Conservation (phyloP, 306 rosid species). For the Vicia faba region DNA sequence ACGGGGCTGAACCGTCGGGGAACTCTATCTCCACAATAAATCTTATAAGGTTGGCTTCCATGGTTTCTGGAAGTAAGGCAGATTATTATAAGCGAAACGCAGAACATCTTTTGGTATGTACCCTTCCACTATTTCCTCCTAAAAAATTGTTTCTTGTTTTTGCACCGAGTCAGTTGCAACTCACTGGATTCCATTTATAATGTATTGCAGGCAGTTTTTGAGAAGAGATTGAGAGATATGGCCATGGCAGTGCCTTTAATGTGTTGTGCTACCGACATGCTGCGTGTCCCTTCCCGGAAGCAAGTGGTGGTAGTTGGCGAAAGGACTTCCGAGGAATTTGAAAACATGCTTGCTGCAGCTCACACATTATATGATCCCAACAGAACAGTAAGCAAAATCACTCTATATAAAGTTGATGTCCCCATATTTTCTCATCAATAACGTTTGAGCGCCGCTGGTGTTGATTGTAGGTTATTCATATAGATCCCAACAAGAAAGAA, state of each 20-base stretch:
- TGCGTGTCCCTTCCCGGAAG: constrained; percentile 58
- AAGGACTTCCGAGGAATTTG: constrained; percentile 53
- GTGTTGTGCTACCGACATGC: constrained; percentile 92
- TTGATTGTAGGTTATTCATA: constrained; percentile 69
- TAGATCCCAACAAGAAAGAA: constrained; percentile 60
- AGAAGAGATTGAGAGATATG: constrained; percentile 69
- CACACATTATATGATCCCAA: constrained; percentile 76
- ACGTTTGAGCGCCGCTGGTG: constrained; percentile 9
- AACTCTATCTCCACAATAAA: constrained; percentile 82
- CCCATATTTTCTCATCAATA: constrained; percentile 21
- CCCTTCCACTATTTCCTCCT: constrained; percentile 25
- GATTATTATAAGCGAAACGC: constrained; percentile 65
- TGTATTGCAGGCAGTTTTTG: constrained; percentile 78
- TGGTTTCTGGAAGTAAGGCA: constrained; percentile 68
- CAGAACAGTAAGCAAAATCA: constrained; percentile 61
- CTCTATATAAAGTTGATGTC: constrained; percentile 5
- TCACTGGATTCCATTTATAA: constrained; percentile 27
- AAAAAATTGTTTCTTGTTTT: constrained; percentile 12
- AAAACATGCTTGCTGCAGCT: constrained; percentile 68
- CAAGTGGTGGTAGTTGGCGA: constrained; percentile 83
- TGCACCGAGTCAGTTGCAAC: constrained; percentile 2
- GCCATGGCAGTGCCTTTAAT: constrained; percentile 95
- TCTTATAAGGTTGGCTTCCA: constrained; percentile 74
- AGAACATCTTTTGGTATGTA: constrained; percentile 79
- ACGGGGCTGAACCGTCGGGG: constrained; percentile 97